Conservation (phyloP, 2,329 filamentous ascomycete species). For the Ophiocordyceps camponoti-rufipedis region DNA sequence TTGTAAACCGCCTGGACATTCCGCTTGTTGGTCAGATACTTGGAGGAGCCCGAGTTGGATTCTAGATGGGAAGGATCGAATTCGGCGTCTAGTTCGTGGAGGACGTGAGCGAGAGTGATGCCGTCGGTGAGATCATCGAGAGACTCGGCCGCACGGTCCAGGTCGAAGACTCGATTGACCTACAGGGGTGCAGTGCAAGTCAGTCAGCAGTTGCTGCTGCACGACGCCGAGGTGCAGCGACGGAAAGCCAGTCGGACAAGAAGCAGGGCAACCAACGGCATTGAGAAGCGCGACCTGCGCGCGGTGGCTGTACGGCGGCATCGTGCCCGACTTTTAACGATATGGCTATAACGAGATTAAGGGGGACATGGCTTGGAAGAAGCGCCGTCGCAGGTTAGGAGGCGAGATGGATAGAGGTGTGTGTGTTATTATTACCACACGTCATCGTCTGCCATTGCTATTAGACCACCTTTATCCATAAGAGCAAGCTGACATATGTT, state of each 20-base stretch:
- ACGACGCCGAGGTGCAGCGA: slow-evolving; percentile 2
- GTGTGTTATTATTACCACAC: background rate
- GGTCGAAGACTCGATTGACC: slow-evolving; percentile 22
- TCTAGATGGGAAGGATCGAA: slow-evolving; percentile 38
- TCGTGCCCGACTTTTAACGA: slow-evolving; percentile 4
- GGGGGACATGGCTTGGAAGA: background rate
- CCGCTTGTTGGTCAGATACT: slow-evolving; percentile 29
- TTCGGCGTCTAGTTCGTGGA: slow-evolving; percentile 36
- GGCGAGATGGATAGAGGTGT: background rate
- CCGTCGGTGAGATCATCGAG: slow-evolving; percentile 35
- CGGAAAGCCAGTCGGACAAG: background rate
- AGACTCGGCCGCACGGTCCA: slow-evolving; percentile 27
- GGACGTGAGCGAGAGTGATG: slow-evolving; percentile 32
- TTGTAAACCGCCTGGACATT: slow-evolving; percentile 36
- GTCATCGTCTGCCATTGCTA: background rate
- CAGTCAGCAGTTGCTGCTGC: background rate
- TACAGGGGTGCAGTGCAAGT: slow-evolving; percentile 3
- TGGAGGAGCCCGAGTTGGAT: slow-evolving; percentile 21
- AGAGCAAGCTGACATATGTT: too few relatives aligned
- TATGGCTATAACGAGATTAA: background rate
- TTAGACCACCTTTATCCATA: too few relatives aligned
- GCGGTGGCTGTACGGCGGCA: slow-evolving; percentile 20
- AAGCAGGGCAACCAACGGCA: slow-evolving; percentile 23
- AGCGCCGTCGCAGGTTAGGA: background rate
- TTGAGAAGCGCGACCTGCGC: slow-evolving; percentile 36